Evolutionary conservation across 2,329 filamentous ascomycete genomes (phyloP).

Genomic region (Botrytis galanthina): DNA sequence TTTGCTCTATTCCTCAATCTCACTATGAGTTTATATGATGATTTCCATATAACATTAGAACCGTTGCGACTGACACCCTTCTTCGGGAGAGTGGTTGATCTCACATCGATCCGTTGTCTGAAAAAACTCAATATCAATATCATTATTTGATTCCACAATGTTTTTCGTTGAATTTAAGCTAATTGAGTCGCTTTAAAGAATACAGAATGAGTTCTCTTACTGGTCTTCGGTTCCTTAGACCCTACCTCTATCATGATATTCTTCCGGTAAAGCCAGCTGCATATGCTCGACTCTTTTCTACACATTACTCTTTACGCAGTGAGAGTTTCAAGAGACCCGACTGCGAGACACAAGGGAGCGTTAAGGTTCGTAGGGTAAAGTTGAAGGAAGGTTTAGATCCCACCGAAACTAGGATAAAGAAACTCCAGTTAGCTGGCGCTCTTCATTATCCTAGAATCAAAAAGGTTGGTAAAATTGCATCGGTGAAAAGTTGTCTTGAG

Average conservation of each 20-base stretch:
- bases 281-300: constrained; percentile 50
- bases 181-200: constrained; percentile 24
- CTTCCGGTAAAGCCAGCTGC: constrained; percentile 34
- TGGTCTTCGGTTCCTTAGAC: constrained; percentile 54
- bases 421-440: constrained; percentile 1
- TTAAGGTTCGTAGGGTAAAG: not conserved
- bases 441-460: constrained; percentile 13
- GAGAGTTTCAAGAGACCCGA: not conserved
- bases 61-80: constrained; percentile 56
- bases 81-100: constrained; percentile 49
- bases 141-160: not conserved
- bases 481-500: constrained; percentile 7
- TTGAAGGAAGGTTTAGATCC: not conserved
- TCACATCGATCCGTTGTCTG: constrained; percentile 51
- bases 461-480: constrained; percentile 7
- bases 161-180: constrained; percentile 25
- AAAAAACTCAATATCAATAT: constrained; percentile 17
- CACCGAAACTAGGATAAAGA: constrained; percentile 2
- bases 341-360: not conserved
- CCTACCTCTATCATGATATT: constrained; percentile 48
- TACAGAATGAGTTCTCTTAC: constrained; percentile 46
- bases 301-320: constrained; percentile 17
- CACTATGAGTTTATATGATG: constrained; percentile 44
- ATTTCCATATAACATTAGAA: constrained; percentile 52
- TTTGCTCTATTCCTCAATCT: not conserved